A percentile compares a stretch with the other conserved stretches of the same genome.
Evolutionary conservation across 352 stramenopile genomes (phyloP).

Genomic region (Pythium insidiosum): DNA sequence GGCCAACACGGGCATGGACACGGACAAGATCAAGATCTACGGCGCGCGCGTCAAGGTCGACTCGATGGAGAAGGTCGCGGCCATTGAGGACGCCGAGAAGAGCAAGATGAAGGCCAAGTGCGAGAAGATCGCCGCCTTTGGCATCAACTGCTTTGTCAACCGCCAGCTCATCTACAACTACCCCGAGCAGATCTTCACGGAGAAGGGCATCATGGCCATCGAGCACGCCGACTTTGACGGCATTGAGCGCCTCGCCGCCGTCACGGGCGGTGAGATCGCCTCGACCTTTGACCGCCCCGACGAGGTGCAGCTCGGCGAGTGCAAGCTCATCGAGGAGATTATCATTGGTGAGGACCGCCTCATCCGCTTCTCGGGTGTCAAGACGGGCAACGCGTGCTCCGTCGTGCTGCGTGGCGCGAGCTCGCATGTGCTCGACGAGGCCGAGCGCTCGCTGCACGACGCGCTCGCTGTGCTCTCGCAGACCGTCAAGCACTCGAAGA

Average conservation of each 20-base stretch:
- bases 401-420: conserved; percentile 93
- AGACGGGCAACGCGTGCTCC: conserved; percentile 92
- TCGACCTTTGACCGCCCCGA: conserved; percentile 99
- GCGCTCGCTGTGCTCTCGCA: conserved; percentile 96
- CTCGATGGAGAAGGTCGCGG: conserved; percentile 97
- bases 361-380: conserved; percentile 97
- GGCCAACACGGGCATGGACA: conserved; percentile 99
- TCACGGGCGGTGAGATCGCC: conserved; percentile 93
- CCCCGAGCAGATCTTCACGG: conserved; percentile 97
- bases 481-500: conserved; percentile 95
- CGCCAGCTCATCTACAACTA: conserved; percentile 99
- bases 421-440: conserved; percentile 97
- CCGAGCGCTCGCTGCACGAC: conserved; percentile 98
- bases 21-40: conserved; percentile 99
- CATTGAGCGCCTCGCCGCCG: conserved; percentile 95
- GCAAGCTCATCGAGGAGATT: conserved; percentile 97
- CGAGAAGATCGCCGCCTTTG: conserved; percentile 97
- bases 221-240: conserved; percentile 99
- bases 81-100: conserved; percentile 99
- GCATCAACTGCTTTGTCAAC: conserved; percentile 99
- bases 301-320: conserved; percentile 94
- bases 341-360: conserved; percentile 98
- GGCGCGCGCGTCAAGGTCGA: conserved; percentile 96
- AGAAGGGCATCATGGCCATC: conserved; percentile 98
- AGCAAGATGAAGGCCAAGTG: conserved; percentile 98